Evolutionary conservation across 306 rosid species (phyloP), one percentile per base, ranked within the genome.

Genomic region (Biancaea sappan): DNA sequence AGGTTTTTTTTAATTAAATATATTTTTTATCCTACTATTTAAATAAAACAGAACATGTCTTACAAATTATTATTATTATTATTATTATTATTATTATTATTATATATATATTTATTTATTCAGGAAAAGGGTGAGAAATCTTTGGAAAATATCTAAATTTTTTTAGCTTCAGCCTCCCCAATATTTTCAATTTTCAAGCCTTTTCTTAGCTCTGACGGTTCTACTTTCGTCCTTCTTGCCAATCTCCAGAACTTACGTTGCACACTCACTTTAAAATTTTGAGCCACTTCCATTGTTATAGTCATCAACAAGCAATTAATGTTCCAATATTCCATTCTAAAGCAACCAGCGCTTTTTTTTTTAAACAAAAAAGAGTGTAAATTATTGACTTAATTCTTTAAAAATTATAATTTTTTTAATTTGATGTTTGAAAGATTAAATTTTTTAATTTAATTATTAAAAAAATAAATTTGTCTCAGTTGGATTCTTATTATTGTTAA

Each of bases 331-430:
- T 64, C 66, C 50, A 77, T 34, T 67, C 51, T 29, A 79, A 85
- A 81, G 83, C 68, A 76, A 50, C 58, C 64, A 13, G 6, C 38
- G 61, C 35, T 6, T 15, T 28, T 43, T 43, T 18, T 11, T 37
- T 61, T 16, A 69, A 16, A 48, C 25, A 77, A 73, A 32, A 72
- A 82, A 77, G 15, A n/a, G n/a, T n/a, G n/a, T n/a, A n/a, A n/a
- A n/a, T n/a, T n/a, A n/a, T n/a, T n/a, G n/a, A n/a, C n/a, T n/a
- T n/a, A n/a, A n/a, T n/a, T n/a, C n/a, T n/a, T n/a, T n/a, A n/a
- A n/a, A n/a, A n/a, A n/a, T n/a, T n/a, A n/a, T n/a, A n/a, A n/a
- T n/a, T n/a, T n/a, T n/a, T n/a, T n/a, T n/a, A n/a, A n/a, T n/a
- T n/a, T n/a, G n/a, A n/a, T n/a, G n/a, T n/a, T n/a, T n/a, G n/a